phyloP scores from a whole-genome alignment of 805 yeast species.

The Lipomyces yamanashiensis region DNA sequence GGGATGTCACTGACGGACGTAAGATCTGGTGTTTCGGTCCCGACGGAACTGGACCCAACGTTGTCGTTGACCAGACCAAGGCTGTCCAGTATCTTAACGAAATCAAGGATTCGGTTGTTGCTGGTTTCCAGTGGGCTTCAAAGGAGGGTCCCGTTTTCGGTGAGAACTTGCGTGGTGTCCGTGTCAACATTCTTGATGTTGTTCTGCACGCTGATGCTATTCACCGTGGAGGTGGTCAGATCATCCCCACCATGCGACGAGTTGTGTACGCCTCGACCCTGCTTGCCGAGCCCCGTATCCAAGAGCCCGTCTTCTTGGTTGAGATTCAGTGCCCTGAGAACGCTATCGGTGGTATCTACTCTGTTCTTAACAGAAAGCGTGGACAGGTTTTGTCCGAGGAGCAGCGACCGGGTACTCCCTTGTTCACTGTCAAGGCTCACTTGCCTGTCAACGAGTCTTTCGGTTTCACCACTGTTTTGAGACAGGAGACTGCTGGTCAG shows the following conservation, averaged over 20 bases:
- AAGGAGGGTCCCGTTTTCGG: conserved; percentile 99
- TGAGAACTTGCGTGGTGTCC: conserved; percentile 93
- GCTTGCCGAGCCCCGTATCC: conserved; percentile 98
- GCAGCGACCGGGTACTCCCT: conserved; percentile 99
- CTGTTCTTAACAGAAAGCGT: conserved; percentile 95
- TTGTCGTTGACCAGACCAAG: conserved; percentile 99
- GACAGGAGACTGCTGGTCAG: conserved; percentile 99
- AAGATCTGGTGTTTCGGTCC: conserved; percentile 99
- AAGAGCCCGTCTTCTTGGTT: conserved; percentile 98
- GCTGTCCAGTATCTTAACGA: conserved; percentile 99
- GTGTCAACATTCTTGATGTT: conserved; percentile 98
- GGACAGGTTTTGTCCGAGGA: conserved; percentile 99
- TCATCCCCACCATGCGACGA: conserved; percentile 99
- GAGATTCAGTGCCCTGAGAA: conserved; percentile 99
- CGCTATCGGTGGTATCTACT: conserved; percentile 99
- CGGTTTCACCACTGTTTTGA: conserved; percentile 99
- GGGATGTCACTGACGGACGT: conserved; percentile 99
- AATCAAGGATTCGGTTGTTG: conserved; percentile 99
- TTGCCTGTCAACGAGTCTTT: conserved; percentile 99
- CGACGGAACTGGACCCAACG: conserved; percentile 98
- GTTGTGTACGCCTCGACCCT: conserved; percentile 97
- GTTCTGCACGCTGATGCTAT: conserved; percentile 99
- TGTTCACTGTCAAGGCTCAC: conserved; percentile 99
- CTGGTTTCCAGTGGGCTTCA: conserved; percentile 99
- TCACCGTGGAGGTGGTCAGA: conserved; percentile 99